phyloP scores from a whole-genome alignment of 108 stramenopile genomes.

The Epithemia pelagica region DNA sequence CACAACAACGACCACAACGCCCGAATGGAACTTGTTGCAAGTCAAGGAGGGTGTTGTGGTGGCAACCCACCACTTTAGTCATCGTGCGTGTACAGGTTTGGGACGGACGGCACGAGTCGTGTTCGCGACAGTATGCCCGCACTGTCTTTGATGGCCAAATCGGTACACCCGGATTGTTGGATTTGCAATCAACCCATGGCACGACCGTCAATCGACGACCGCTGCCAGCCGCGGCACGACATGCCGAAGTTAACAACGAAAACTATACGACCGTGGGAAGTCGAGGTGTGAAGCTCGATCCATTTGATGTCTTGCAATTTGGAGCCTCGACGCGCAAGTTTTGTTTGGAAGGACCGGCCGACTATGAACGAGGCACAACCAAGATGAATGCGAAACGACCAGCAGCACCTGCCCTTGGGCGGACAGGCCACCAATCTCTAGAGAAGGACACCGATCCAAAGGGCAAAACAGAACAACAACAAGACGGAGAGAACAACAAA shows the following conservation, averaged over 20 bases:
- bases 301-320: slow-evolving; percentile 63
- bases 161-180: slow-evolving; percentile 59
- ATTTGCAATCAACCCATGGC: slow-evolving; percentile 62
- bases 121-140: slow-evolving; percentile 66
- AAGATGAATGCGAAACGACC: too few relatives aligned
- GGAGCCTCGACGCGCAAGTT: slow-evolving; percentile 61
- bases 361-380: too few relatives aligned
- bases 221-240: slow-evolving; percentile 41
- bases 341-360: slow-evolving; percentile 59
- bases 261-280: slow-evolving; percentile 23
- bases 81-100: slow-evolving; percentile 33
- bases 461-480: too few relatives aligned
- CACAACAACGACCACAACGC: too few relatives aligned
- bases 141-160: slow-evolving; percentile 50
- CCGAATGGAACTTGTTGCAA: slow-evolving; percentile 38
- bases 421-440: too few relatives aligned
- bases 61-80: slow-evolving; percentile 15
- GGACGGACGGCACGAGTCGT: slow-evolving; percentile 73
- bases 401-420: too few relatives aligned
- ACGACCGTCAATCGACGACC: slow-evolving; percentile 52
- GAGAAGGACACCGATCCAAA: too few relatives aligned
- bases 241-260: not conserved
- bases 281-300: slow-evolving; percentile 61
- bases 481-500: too few relatives aligned
- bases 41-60: slow-evolving; percentile 45